Evolutionary conservation across 2,329 filamentous ascomycete species (phyloP).

Genomic region (Nemania serpens): DNA sequence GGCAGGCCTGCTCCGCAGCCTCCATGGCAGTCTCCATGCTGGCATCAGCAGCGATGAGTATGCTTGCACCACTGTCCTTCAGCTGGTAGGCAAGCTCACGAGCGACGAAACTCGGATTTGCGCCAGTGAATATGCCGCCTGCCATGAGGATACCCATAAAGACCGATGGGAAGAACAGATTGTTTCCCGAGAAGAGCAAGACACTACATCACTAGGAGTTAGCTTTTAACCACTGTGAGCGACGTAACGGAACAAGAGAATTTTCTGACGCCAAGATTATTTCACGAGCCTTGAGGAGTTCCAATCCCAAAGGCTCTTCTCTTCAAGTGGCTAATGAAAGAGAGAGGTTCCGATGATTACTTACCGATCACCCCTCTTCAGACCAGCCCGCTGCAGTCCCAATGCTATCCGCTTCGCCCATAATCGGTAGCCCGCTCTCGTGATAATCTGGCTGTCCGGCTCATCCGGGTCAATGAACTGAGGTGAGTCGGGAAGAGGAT

Average conservation of each 20-base stretch:
- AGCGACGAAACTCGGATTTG: conserved; percentile 71
- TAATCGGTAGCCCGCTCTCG: conserved; percentile 65
- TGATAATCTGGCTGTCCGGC: conserved; percentile 70
- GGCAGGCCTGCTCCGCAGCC: conserved; percentile 63
- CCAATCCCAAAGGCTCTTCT: neutral
- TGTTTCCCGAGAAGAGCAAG: conserved; percentile 74
- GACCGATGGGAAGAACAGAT: conserved; percentile 71
- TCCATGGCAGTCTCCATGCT: conserved; percentile 67
- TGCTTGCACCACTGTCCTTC: conserved; percentile 69
- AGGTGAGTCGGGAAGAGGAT: conserved; percentile 48
- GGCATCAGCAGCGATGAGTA: conserved; percentile 66
- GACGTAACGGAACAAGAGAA: no score
- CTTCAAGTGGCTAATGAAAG: neutral
- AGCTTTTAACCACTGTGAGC: neutral
- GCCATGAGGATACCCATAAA: conserved; percentile 78
- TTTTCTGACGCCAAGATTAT: no score
- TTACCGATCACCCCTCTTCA: conserved; percentile 66
- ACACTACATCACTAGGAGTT: conserved; percentile 45
- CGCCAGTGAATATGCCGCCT: conserved; percentile 77
- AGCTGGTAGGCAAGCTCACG: conserved; percentile 78
- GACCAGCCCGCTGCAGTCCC: conserved; percentile 66
- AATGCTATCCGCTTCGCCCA: conserved; percentile 74
- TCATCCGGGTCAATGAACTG: conserved; percentile 67
- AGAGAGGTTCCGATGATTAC: neutral
- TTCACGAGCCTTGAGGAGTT: no score